Evolutionary conservation across 2,329 filamentous ascomycete species (phyloP), one percentile per base, ranked within the genome.

Genomic region (Aspergillus felis): DNA sequence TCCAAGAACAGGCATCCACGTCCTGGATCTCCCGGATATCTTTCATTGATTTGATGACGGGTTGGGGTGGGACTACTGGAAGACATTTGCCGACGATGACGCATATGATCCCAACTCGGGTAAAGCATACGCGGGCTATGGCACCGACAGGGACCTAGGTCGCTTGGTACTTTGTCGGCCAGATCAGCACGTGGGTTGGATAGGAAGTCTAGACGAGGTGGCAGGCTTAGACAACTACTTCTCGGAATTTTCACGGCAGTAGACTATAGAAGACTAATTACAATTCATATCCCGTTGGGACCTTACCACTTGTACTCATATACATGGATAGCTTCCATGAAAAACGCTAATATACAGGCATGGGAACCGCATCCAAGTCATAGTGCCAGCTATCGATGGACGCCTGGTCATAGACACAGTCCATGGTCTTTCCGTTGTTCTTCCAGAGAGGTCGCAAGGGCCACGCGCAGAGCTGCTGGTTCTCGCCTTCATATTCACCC

Each of bases 101-200:
- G n/a, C n/a, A n/a, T n/a, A n/a, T n/a, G n/a, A n/a, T n/a, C n/a
- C n/a, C n/a, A n/a, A n/a, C n/a, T n/a, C n/a, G n/a, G n/a, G n/a
- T n/a, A n/a, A n/a, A n/a, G n/a, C n/a, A n/a, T n/a, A n/a, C n/a
- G n/a, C n/a, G n/a, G n/a, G n/a, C n/a, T n/a, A n/a, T n/a, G n/a
- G n/a, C n/a, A n/a, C n/a, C 17, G 50, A 55, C 20, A 42, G 49
- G n/a, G 12, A 47, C 6, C 42, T 17, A 4, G 64, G 64, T 2
- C 60, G 61, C 54, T 7, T 65, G 3, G 48, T 65, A 1, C 54
- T 66, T 4, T 59, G 58, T 27, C 63, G 66, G 5, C 66, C 64
- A n/a, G 66, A 68, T 51, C 64, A 67, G 24, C 62, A 63, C 50
- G 58, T 65, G 3, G 64, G 57, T 3, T 64, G 57, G 58, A 38